Base-by-base conservation (phyloP, 1,284 basidiomycete species). In the Ceratobasidium papillatum region DNA sequence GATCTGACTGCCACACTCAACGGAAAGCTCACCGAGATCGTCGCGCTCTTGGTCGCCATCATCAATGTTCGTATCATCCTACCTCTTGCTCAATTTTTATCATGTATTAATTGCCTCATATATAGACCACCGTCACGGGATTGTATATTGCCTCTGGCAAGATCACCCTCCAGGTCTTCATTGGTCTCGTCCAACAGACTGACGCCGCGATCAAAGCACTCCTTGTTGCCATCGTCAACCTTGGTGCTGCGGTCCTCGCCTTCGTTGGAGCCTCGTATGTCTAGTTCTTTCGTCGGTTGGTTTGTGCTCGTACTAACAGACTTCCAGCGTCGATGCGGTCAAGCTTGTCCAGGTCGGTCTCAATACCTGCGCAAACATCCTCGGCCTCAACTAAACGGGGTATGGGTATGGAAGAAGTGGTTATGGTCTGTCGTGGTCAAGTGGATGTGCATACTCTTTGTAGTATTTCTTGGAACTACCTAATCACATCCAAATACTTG, bases 1-100 rank as follows among this genome's bases (percentile, higher is more conserved):
- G 59, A 66, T 22, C 38, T 59, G 3, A 75, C 64, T 34, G 43
- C 49, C 41, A 30, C 59, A 8, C 36, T 56, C 30, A 59, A 68
- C 47, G 64, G 51, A 52, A 59, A 47, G 36, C 54, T 32, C 49
- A 63, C 49, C 30, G 56, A 49, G 34, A 34, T 75, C 58, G 65
- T 54, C n/a, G 58, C 51, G 3, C 47, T 61, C n/a, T 4, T 54
- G 9, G 59, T 43, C 22, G 41, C 14, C 3, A 47, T 49, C 41
- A 61, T 61, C 43, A 34, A 45, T 27, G 68, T 71, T 47, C 27
- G 69, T 41, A 19, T 19, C 17, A 17, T n/a, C 27, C 14, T 14
- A 27, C 32, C 56, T 14, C n/a, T 49, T 49, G 47, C 11, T 34
- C 3, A 36, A 34, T 12, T 1, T 59, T 34, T 19, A 4, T 36